Evolutionary conservation across 2,329 filamentous ascomycete species (phyloP).

Genomic region (Fusarium camptoceras): DNA sequence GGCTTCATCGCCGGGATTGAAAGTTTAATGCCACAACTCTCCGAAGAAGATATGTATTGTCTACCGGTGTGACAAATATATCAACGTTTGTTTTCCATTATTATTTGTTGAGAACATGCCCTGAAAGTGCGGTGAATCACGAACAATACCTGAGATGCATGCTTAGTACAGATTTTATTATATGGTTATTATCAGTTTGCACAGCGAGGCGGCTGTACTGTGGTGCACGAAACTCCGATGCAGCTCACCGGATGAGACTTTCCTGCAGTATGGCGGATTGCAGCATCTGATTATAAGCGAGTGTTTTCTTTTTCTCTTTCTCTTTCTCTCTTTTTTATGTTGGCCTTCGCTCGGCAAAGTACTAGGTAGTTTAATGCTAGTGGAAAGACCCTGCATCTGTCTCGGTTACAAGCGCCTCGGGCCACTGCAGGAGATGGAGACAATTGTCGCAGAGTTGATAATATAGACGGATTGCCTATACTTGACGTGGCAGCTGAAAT

Average conservation of each 20-base stretch:
- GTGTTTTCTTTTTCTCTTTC: background rate
- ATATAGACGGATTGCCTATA: background rate
- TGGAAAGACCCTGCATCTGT: conserved; percentile 19
- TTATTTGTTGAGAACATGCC: background rate
- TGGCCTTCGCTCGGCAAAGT: background rate
- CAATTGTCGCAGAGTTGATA: background rate
- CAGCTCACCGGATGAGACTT: background rate
- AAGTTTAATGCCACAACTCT: conserved; percentile 1
- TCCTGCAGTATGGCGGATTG: background rate
- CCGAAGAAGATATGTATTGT: background rate
- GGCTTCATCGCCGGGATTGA: conserved; percentile 2
- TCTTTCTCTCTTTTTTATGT: background rate
- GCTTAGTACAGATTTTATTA: background rate
- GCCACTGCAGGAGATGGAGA: conserved; percentile 5
- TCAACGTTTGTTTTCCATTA: background rate
- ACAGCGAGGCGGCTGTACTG: background rate
- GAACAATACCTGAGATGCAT: background rate
- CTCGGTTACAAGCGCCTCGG: conserved; percentile 12
- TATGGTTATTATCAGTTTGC: background rate
- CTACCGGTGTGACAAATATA: background rate
- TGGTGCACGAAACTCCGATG: background rate
- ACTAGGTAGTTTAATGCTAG: background rate
- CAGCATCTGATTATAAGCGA: background rate
- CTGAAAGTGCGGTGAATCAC: background rate
- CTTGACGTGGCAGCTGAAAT: conserved; percentile 21